Evolutionary conservation across 768 basidiomycete species (phyloP).

Genomic region (Naganishia antarctica): DNA sequence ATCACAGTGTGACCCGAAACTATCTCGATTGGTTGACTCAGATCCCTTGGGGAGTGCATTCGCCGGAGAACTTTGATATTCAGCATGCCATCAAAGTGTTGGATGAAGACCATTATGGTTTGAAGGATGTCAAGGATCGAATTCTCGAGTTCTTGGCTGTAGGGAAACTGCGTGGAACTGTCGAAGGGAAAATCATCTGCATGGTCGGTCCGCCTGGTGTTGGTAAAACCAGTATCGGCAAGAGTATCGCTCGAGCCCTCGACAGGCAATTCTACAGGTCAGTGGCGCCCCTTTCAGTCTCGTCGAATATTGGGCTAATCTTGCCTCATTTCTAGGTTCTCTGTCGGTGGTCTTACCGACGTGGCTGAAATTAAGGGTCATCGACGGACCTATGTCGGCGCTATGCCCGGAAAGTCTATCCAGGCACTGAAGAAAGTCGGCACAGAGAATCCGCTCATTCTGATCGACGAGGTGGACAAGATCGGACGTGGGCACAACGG

Average conservation of each 20-base stretch:
- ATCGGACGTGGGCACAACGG: constrained; percentile 86
- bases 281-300: background rate
- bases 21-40: constrained; percentile 69
- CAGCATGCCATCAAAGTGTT: constrained; percentile 72
- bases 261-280: constrained; percentile 82
- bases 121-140: constrained; percentile 84
- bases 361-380: constrained; percentile 99
- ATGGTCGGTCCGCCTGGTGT: constrained; percentile 96
- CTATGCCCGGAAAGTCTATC: constrained; percentile 89
- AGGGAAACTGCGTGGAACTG: constrained; percentile 86
- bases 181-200: constrained; percentile 96
- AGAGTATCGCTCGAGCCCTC: constrained; percentile 85
- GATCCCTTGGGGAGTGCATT: constrained; percentile 96
- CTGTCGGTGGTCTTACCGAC: constrained; percentile 91
- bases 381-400: constrained; percentile 90
- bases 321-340: constrained; percentile 55
- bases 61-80: constrained; percentile 86
- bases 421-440: constrained; percentile 89
- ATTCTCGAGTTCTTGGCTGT: constrained; percentile 95
- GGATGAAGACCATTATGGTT: constrained; percentile 91
- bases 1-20: constrained; percentile 68
- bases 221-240: constrained; percentile 93
- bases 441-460: constrained; percentile 85
- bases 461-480: constrained; percentile 96
- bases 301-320: background rate